These are phyloP conservation scores for Aquilaria agallochum DNA, from an alignment of 441 rosid genomes.

Conservation along the genomic window DNA sequence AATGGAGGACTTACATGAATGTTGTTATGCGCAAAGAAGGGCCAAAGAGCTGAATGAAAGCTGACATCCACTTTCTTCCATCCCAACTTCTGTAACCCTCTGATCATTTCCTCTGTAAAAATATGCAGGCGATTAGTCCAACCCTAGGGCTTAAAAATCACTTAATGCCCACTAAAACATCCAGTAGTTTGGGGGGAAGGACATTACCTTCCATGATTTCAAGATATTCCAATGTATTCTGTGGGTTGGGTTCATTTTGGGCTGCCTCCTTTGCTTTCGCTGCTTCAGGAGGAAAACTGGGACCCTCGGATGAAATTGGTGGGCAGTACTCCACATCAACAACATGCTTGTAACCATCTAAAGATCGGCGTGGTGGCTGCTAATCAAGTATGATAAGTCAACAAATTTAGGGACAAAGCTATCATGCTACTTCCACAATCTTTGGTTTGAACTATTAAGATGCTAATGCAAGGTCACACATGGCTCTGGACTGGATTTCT, in stretches of 20 bases:
- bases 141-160: background rate
- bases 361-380: constrained; percentile 78
- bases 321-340: constrained; percentile 91
- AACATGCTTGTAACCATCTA: constrained; percentile 94
- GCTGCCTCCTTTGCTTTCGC: constrained; percentile 90
- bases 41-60: constrained; percentile 89
- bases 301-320: constrained; percentile 75
- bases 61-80: constrained; percentile 98
- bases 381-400: constrained; percentile 9
- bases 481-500: too few species aligned
- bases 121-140: constrained; percentile 13
- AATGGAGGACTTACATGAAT: constrained; percentile 48
- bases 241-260: constrained; percentile 55
- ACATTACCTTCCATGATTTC: constrained; percentile 80
- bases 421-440: background rate
- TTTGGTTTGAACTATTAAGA: background rate
- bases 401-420: constrained; percentile 1
- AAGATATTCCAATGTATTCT: constrained; percentile 67
- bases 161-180: too few species aligned
- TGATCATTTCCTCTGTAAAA: constrained; percentile 85
- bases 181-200: background rate
- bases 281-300: constrained; percentile 83
- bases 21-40: constrained; percentile 94
- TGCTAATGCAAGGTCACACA: background rate
- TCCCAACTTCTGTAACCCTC: constrained; percentile 77